Evolutionary conservation across 495 filamentous ascomycete genomes (phyloP), one percentile per base, ranked within the genome.

Genomic region (Barbatosphaeria neglecta): DNA sequence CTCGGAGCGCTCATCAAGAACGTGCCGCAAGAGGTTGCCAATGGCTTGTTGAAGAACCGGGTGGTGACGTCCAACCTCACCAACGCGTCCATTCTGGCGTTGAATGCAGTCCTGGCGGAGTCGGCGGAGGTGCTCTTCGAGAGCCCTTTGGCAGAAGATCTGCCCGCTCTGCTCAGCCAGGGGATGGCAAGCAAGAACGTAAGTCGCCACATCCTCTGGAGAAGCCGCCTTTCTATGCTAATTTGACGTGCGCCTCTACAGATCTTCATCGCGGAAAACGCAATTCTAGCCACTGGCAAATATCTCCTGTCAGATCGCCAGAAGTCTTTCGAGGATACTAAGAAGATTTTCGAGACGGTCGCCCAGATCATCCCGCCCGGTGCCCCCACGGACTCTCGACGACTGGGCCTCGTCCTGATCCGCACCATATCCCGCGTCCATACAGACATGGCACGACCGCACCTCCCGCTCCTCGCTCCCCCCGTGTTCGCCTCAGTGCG

Each of bases 201-300:
- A 68, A 72, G 68, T 48, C 22, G 17, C 42, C 25, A 40, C 22
- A 22, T 37, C 25, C 38, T 23, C 6, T 25, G 18, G 10, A 19
- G 69, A 60, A 11, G 18, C 27, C 4, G 24, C 11, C 31, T 37
- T 48, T 8, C 15, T n/a, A 33, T 18, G 23, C 13, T 48, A 25
- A 19, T 25, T 35, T 22, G 3, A 6, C 27, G 1, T 43, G 4
- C 5, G 25, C 10, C 10, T 17, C 41, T 17, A 8, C 50, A 54
- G 46, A 46, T 84, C 39, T 90, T 85, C 61, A 76, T 95, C 46
- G 77, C 87, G 41, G 87, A 96, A 56, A 94, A 95, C 64, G 83
- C 76, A 52, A 86, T 96, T 44, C 75, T 96, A 28, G 93, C 92
- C 24, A 84, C 90, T n/a, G 93, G 92, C 51, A 98, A 98, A 66